Evolutionary conservation across 345 rosid genomes (phyloP).

Genomic region (Salix exigua): DNA sequence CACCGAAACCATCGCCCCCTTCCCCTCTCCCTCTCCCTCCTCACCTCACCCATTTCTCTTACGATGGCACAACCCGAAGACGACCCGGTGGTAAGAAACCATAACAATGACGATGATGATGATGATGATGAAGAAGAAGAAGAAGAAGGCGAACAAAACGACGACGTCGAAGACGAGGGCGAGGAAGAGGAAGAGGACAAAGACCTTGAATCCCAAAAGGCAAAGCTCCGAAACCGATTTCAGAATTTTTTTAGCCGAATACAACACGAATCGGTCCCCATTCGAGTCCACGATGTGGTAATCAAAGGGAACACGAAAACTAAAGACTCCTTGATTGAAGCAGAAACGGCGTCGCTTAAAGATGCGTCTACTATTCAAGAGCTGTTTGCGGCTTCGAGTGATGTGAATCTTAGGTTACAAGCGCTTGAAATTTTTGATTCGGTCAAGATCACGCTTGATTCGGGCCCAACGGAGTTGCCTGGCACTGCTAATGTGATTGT

Average conservation of each 20-base stretch:
- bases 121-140: neutral
- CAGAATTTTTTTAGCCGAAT: conserved; percentile 49
- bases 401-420: conserved; percentile 56
- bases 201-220: conserved; percentile 23
- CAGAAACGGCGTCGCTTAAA: conserved; percentile 53
- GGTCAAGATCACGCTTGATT: conserved; percentile 69
- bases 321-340: conserved; percentile 68
- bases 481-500: conserved; percentile 75
- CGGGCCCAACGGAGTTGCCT: conserved; percentile 87
- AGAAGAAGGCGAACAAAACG: neutral
- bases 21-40: too few species aligned
- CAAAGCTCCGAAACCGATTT: conserved; percentile 11
- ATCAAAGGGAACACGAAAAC: conserved; percentile 77
- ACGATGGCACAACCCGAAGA: neutral
- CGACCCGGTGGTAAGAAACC: neutral
- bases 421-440: conserved; percentile 78
- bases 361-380: conserved; percentile 66
- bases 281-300: conserved; percentile 85
- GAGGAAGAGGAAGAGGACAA: conserved; percentile 25
- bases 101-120: neutral
- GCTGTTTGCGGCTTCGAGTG: conserved; percentile 56
- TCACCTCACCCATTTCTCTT: neutral
- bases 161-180: conserved; percentile 1
- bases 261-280: conserved; percentile 44
- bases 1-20: neutral